Evolutionary conservation across 2,329 filamentous ascomycete species (phyloP).

Genomic region (Cryphonectria parasitica): DNA sequence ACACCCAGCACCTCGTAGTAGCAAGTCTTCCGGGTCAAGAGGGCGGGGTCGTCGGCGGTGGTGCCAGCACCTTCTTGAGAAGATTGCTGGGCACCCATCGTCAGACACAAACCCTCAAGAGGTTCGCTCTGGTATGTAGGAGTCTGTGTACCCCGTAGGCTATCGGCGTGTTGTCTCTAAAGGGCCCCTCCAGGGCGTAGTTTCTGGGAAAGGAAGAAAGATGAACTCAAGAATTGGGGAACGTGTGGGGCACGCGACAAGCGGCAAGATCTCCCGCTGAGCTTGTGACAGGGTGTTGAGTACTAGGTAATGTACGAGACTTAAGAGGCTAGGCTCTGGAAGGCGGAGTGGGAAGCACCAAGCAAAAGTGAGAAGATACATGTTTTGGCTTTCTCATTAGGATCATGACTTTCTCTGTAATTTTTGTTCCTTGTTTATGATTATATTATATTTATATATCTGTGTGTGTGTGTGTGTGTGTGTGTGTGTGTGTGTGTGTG

Average conservation of each 20-base stretch:
- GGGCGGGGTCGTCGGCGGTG: slow-evolving; percentile 33
- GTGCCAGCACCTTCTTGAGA: slow-evolving; percentile 38
- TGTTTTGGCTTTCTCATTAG: no score
- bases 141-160: background rate
- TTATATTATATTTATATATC: no score
- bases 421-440: background rate
- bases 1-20: slow-evolving; percentile 86
- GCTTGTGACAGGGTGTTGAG: background rate
- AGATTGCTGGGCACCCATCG: slow-evolving; percentile 63
- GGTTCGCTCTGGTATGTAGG: background rate
- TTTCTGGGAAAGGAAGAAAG: background rate
- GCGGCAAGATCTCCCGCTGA: background rate
- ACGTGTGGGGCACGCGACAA: no score
- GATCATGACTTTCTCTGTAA: background rate
- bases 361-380: background rate
- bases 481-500: background rate
- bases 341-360: background rate
- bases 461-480: background rate
- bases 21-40: slow-evolving; percentile 62
- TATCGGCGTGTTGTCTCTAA: background rate
- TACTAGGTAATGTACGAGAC: background rate
- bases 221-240: background rate
- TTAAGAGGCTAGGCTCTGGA: background rate
- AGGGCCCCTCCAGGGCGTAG: background rate
- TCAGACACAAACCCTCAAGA: slow-evolving; percentile 3